These are phyloP conservation scores for Camellia lanceoleosa DNA, from an alignment of 148 eudicot genomes.

Conservation along the genomic window DNA sequence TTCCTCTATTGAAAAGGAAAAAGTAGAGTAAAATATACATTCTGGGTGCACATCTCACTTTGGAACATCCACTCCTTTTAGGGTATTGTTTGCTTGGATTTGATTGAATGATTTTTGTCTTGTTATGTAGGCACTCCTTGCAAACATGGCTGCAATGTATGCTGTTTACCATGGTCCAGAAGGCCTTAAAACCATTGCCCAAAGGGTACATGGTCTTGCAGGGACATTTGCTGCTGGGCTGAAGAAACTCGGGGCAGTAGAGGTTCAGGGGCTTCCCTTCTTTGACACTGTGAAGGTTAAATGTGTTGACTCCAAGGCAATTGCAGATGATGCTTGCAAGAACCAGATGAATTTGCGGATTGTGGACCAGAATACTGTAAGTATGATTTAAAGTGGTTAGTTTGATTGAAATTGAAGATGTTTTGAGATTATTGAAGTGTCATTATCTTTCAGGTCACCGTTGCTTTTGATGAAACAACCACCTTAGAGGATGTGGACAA, in stretches of 20 bases:
- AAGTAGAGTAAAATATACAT: background rate
- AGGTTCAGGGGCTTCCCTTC: slow-evolving; percentile 75
- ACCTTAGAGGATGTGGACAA: slow-evolving; percentile 85
- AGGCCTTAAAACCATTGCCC: slow-evolving; percentile 88
- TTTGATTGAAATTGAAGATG: background rate
- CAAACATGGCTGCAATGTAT: slow-evolving; percentile 99
- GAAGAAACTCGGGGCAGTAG: slow-evolving; percentile 82
- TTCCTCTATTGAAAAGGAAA: background rate
- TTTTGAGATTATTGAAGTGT: slow-evolving; percentile 2
- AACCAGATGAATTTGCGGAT: slow-evolving; percentile 78
- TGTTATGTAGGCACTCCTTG: slow-evolving; percentile 76
- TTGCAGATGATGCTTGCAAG: slow-evolving; percentile 79
- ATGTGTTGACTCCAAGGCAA: slow-evolving; percentile 67
- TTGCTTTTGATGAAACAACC: slow-evolving; percentile 86
- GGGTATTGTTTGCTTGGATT: background rate
- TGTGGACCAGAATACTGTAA: slow-evolving; percentile 78
- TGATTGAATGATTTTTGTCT: background rate
- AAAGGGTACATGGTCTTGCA: slow-evolving; percentile 95
- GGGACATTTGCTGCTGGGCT: slow-evolving; percentile 80
- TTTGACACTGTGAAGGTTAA: slow-evolving; percentile 94
- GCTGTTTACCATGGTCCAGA: slow-evolving; percentile 98
- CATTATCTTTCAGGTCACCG: slow-evolving; percentile 61
- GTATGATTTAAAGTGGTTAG: slow-evolving; percentile 16
- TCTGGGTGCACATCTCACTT: background rate
- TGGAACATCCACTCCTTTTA: background rate